phyloP scores from a whole-genome alignment of 2,329 filamentous ascomycete genomes.

The Penicillium crustosum region DNA sequence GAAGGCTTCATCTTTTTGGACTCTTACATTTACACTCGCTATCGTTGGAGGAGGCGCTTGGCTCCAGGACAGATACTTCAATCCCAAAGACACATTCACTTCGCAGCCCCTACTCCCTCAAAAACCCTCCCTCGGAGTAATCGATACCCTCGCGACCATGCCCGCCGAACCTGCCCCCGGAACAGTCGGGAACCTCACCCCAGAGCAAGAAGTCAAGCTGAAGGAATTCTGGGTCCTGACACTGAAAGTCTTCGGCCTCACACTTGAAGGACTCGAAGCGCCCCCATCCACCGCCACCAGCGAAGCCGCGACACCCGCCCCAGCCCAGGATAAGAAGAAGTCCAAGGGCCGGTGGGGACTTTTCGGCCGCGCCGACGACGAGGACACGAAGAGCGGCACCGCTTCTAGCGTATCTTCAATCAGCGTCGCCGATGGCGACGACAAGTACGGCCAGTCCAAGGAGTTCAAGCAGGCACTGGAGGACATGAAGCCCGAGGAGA shows the following conservation, averaged over 20 bases:
- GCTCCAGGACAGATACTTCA: conserved; percentile 34
- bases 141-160: conserved; percentile 41
- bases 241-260: conserved; percentile 72
- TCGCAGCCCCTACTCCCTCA: conserved; percentile 14
- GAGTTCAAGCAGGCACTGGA: conserved; percentile 80
- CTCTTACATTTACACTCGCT: conserved; percentile 35
- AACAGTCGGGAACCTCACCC: conserved; percentile 80
- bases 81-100: conserved; percentile 14
- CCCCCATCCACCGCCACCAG: conserved; percentile 15
- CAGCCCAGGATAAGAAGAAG: conserved; percentile 55
- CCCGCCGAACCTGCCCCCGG: conserved; percentile 50
- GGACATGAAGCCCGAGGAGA: conserved; percentile 71
- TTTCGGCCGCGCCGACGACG: conserved; percentile 55
- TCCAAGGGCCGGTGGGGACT: conserved; percentile 71
- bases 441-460: conserved; percentile 91
- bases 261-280: conserved; percentile 28
- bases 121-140: conserved; percentile 32
- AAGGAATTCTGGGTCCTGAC: conserved; percentile 80
- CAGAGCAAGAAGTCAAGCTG: conserved; percentile 83
- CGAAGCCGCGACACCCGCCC: conserved; percentile 22
- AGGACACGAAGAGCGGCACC: conserved; percentile 38
- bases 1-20: conserved; percentile 41
- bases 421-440: conserved; percentile 60
- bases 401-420: conserved; percentile 40
- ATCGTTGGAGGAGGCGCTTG: conserved; percentile 38